These are phyloP conservation scores for Scutellaria barbata DNA, from an alignment of 257 asterid species.

Conservation along the genomic window DNA sequence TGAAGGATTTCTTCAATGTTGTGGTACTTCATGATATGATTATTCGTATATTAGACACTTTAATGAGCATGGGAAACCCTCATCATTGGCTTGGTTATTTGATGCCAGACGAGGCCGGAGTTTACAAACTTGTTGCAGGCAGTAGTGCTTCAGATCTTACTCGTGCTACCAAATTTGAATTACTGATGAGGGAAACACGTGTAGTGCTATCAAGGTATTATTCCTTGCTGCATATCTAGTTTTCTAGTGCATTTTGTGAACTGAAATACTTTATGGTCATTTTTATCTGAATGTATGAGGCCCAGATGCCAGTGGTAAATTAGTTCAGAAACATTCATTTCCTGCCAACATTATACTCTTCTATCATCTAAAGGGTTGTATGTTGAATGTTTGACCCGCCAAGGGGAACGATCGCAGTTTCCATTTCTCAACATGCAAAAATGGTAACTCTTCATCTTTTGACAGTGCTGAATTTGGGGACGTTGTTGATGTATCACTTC, in stretches of 20 bases:
- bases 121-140: slow-evolving; percentile 44
- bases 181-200: slow-evolving; percentile 69
- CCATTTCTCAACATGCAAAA: neutral
- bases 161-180: slow-evolving; percentile 55
- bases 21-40: slow-evolving; percentile 58
- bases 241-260: neutral
- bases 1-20: slow-evolving; percentile 65
- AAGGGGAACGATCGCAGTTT: no score
- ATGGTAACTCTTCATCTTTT: neutral
- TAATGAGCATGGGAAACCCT: slow-evolving; percentile 69
- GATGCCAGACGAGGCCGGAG: slow-evolving; percentile 67
- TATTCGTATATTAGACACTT: slow-evolving; percentile 56
- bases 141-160: slow-evolving; percentile 42
- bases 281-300: no score
- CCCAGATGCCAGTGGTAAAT: no score
- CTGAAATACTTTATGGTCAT: no score
- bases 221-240: neutral
- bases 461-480: slow-evolving; percentile 64
- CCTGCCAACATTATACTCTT: no score
- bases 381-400: no score
- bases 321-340: no score
- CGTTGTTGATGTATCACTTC: slow-evolving; percentile 59
- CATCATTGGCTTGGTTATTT: slow-evolving; percentile 66
- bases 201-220: slow-evolving; percentile 69
- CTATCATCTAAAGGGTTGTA: no score